These are phyloP conservation scores for Plantago elongata DNA, from an alignment of 257 asterid genomes.

Conservation along the genomic window DNA sequence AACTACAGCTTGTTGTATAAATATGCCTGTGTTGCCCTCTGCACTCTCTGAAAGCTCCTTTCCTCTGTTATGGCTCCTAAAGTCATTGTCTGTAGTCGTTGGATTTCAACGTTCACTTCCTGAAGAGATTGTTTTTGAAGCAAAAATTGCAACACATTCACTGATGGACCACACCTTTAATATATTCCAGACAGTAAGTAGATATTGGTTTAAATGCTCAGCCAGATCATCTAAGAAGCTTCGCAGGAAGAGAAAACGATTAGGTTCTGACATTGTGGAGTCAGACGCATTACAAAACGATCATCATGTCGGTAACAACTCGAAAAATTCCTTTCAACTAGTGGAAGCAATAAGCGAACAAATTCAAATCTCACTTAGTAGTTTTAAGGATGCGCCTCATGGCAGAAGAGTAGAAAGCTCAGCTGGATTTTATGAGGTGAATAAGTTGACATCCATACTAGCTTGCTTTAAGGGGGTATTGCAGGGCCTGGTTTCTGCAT, in stretches of 20 bases:
- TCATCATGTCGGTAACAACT: conserved; percentile 18
- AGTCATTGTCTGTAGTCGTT: conserved; percentile 54
- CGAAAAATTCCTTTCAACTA: conserved; percentile 37
- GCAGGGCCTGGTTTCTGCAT: conserved; percentile 60
- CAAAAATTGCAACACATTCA: conserved; percentile 37
- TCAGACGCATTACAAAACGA: conserved; percentile 27
- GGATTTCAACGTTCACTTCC: conserved; percentile 42
- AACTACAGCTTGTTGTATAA: conserved; percentile 46
- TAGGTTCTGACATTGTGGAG: conserved; percentile 26
- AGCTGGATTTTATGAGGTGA: conserved; percentile 35
- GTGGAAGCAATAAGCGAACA: conserved; percentile 45
- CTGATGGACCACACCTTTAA: conserved; percentile 69
- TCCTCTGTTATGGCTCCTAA: conserved; percentile 69
- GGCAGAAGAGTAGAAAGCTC: conserved; percentile 27
- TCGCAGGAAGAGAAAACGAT: conserved; percentile 28
- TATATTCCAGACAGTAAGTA: conserved; percentile 41
- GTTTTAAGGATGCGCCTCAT: conserved; percentile 23
- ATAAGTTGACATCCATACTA: conserved; percentile 43
- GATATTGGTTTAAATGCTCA: conserved; percentile 38
- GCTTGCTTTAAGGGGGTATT: conserved; percentile 74
- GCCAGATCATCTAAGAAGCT: conserved; percentile 34
- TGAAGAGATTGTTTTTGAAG: conserved; percentile 38
- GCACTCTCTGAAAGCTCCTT: conserved; percentile 28
- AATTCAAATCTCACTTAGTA: conserved; percentile 34
- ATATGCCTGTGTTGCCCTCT: conserved; percentile 35